phyloP scores from a whole-genome alignment of 345 rosid species.

The Tarenaya hassleriana region DNA sequence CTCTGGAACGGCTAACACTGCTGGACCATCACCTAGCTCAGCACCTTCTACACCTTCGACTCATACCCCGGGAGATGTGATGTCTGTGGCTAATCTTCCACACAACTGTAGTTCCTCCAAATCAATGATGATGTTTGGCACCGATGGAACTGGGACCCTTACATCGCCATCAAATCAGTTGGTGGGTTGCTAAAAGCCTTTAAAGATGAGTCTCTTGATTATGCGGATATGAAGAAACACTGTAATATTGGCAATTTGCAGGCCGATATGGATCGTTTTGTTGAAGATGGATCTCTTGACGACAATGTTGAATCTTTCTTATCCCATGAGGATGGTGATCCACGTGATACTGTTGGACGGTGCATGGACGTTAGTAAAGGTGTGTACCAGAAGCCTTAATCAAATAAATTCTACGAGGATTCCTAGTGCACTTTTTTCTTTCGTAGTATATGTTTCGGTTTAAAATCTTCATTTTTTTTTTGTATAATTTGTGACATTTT shows the following conservation, averaged over 20 bases:
- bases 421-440: conserved; percentile 7
- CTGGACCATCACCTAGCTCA: conserved; percentile 98
- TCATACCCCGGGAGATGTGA: conserved; percentile 91
- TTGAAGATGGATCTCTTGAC: conserved; percentile 92
- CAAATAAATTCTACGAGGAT: conserved; percentile 4
- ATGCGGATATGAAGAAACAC: background rate
- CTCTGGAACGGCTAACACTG: conserved; percentile 95
- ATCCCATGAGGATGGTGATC: conserved; percentile 84
- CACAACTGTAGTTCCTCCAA: conserved; percentile 81
- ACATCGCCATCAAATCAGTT: conserved; percentile 86
- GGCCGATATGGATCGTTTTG: conserved; percentile 93
- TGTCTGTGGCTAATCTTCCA: conserved; percentile 82
- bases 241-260: conserved; percentile 34
- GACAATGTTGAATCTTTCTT: conserved; percentile 96
- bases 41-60: conserved; percentile 99
- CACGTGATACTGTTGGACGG: conserved; percentile 66
- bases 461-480: no score
- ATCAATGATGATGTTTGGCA: conserved; percentile 56
- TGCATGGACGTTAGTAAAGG: conserved; percentile 77
- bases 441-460: conserved; percentile 1
- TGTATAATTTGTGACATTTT: no score
- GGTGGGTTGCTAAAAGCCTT: conserved; percentile 46
- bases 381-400: conserved; percentile 1
- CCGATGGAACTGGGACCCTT: conserved; percentile 80
- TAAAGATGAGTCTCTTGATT: no score